Evolutionary conservation across 805 yeast species (phyloP).

Genomic region (Diddensiella transvaalensis): DNA sequence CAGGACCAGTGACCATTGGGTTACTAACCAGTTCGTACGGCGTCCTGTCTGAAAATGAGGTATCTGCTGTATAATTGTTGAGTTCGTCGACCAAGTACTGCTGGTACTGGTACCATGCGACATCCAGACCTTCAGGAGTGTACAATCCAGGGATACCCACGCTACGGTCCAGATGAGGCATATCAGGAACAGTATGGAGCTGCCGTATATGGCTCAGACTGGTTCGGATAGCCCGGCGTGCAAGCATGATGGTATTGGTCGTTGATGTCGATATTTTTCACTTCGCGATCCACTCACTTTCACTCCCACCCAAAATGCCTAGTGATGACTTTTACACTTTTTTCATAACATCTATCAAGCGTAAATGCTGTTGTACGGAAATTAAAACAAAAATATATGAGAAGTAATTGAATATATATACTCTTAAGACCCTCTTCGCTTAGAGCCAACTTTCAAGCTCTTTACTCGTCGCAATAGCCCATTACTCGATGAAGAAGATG

Average conservation of each 20-base stretch:
- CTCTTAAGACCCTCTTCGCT: constrained; percentile 15
- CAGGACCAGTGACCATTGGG: constrained; percentile 11
- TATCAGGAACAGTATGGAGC: constrained; percentile 21
- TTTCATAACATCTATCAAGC: too few species aligned
- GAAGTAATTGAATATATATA: neutral
- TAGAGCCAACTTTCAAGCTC: constrained; percentile 70
- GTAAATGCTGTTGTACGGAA: too few species aligned
- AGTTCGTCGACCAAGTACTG: constrained; percentile 37
- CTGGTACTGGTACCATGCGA: constrained; percentile 84
- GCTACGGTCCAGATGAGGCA: constrained; percentile 16
- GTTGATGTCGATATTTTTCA: neutral
- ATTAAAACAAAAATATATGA: neutral
- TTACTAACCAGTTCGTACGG: constrained; percentile 20
- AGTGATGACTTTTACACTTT: too few species aligned
- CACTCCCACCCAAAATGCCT: neutral
- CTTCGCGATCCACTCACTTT: too few species aligned
- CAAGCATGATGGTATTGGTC: too few species aligned
- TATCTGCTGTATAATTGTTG: constrained; percentile 24
- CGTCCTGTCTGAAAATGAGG: constrained; percentile 17
- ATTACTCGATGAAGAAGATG: constrained; percentile 9
- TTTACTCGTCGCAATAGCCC: constrained; percentile 74
- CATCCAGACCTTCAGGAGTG: constrained; percentile 60
- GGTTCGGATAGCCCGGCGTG: too few species aligned
- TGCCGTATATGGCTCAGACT: constrained; percentile 1
- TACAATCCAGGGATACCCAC: constrained; percentile 52